A percentile compares a stretch with the other conserved stretches of the same genome.
These are phyloP conservation scores for Obba rivulosa DNA, from an alignment of 768 basidiomycete species.

Conservation along the genomic window DNA sequence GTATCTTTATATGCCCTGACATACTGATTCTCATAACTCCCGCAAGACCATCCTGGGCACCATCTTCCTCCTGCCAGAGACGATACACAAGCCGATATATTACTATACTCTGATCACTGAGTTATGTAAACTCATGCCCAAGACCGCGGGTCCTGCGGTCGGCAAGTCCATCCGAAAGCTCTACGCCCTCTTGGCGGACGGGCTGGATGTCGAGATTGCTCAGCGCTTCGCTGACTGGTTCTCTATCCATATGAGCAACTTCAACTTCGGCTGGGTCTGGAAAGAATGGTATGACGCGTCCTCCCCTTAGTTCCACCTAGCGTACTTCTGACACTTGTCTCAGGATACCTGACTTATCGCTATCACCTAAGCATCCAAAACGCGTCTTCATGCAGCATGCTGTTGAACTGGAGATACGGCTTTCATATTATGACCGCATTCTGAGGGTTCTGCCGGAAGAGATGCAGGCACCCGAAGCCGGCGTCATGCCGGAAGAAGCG, in stretches of 20 bases:
- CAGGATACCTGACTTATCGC: slow-evolving; percentile 82
- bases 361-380: slow-evolving; percentile 77
- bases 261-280: slow-evolving; percentile 98
- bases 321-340: background rate
- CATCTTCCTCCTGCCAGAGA: slow-evolving; percentile 71
- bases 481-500: slow-evolving; percentile 60
- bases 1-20: slow-evolving; percentile 3
- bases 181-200: slow-evolving; percentile 74
- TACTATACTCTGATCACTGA: slow-evolving; percentile 88
- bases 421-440: slow-evolving; percentile 92
- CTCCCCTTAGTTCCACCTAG: background rate
- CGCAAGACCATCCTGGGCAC: slow-evolving; percentile 67
- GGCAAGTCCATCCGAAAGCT: slow-evolving; percentile 92
- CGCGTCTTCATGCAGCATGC: slow-evolving; percentile 84
- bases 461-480: slow-evolving; percentile 64
- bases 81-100: slow-evolving; percentile 76
- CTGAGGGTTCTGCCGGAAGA: slow-evolving; percentile 79
- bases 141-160: slow-evolving; percentile 91
- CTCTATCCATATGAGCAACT: slow-evolving; percentile 93
- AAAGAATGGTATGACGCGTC: slow-evolving; percentile 79
- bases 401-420: slow-evolving; percentile 82
- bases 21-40: background rate
- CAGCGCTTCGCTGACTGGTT: slow-evolving; percentile 94
- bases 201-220: slow-evolving; percentile 80
- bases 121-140: slow-evolving; percentile 89